These are phyloP conservation scores for Sporisorium scitamineum DNA, from an alignment of 1,284 basidiomycete genomes.

Conservation along the genomic window DNA sequence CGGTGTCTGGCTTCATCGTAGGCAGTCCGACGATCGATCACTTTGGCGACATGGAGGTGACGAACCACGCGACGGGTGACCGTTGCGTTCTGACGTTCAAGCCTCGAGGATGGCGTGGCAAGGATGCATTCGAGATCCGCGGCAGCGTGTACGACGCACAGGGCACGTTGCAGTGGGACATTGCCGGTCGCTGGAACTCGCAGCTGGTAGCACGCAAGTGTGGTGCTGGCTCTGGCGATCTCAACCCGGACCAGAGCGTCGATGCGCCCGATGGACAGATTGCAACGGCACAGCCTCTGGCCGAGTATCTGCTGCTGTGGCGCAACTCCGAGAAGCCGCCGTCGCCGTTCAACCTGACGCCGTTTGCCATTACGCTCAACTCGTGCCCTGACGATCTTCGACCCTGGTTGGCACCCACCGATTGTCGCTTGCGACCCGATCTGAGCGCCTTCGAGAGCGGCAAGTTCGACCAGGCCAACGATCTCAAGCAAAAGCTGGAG, in stretches of 20 bases:
- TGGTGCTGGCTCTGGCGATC: conserved; percentile 76
- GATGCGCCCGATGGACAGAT: conserved; percentile 58
- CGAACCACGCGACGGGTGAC: conserved; percentile 93
- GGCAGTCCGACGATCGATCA: conserved; percentile 95
- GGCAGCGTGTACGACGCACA: conserved; percentile 81
- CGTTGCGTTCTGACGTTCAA: conserved; percentile 92
- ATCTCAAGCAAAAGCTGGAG: conserved; percentile 86
- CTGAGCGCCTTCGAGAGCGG: conserved; percentile 94
- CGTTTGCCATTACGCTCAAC: conserved; percentile 93
- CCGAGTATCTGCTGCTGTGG: conserved; percentile 87
- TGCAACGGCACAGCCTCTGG: conserved; percentile 70
- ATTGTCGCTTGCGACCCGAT: conserved; percentile 92
- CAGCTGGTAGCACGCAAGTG: conserved; percentile 86
- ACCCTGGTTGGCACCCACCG: conserved; percentile 86
- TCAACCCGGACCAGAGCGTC: conserved; percentile 78
- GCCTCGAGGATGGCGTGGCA: conserved; percentile 92
- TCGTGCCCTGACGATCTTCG: conserved; percentile 79
- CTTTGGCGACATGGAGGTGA: conserved; percentile 90
- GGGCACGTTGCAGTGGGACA: conserved; percentile 83
- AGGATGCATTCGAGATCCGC: conserved; percentile 90
- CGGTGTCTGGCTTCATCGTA: conserved; percentile 86
- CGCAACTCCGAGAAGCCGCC: conserved; percentile 81
- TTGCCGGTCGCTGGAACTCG: conserved; percentile 94
- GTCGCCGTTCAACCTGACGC: conserved; percentile 80
- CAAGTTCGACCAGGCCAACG: conserved; percentile 89